Evolutionary conservation across 164 flowering plant genomes (phyloP).

Genomic region (Pachysandra terminalis): DNA sequence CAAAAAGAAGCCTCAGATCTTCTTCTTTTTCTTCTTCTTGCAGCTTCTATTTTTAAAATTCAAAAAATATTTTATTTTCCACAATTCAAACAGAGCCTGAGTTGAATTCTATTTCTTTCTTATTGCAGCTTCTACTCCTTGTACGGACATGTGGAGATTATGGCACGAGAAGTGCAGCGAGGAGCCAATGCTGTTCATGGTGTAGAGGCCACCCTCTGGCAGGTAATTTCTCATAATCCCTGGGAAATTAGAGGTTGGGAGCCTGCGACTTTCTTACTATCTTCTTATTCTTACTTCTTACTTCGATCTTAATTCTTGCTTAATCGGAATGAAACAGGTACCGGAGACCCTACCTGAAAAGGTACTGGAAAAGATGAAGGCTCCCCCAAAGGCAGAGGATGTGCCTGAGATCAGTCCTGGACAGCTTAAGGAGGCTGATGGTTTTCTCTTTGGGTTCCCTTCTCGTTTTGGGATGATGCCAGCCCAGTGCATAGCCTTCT

Average conservation of each 20-base stretch:
- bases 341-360: constrained; percentile 70
- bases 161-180: constrained; percentile 67
- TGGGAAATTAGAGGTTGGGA: background rate
- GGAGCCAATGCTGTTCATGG: constrained; percentile 73
- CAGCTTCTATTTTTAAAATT: no score
- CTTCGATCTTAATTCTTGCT: background rate
- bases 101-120: background rate
- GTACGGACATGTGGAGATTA: constrained; percentile 67
- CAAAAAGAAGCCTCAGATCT: background rate
- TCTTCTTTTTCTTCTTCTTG: background rate
- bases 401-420: constrained; percentile 63
- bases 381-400: constrained; percentile 57
- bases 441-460: constrained; percentile 81
- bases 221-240: constrained; percentile 29
- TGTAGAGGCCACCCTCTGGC: constrained; percentile 89
- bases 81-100: background rate
- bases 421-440: constrained; percentile 79
- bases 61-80: no score
- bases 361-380: constrained; percentile 74
- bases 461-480: constrained; percentile 92
- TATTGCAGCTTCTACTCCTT: constrained; percentile 62
- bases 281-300: background rate
- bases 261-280: background rate
- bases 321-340: constrained; percentile 37
- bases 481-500: constrained; percentile 74